Base-by-base conservation (phyloP, 148 eudicot genomes). In the Heliosperma pusillum region DNA sequence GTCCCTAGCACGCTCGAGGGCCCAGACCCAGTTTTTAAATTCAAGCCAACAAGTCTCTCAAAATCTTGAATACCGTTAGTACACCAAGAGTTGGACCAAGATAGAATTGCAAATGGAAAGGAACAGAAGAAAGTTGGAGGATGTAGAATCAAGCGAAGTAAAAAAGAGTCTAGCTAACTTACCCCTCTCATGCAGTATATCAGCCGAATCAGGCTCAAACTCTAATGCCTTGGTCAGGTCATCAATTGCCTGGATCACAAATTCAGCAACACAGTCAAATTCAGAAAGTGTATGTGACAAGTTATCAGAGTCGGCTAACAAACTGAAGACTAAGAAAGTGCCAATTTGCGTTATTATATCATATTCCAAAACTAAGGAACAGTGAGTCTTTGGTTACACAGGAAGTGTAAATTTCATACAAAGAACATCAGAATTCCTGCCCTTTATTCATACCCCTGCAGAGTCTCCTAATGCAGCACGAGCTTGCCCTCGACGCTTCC, bases 401-500 rank as follows among this genome's bases (percentile, higher is more conserved):
- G 22, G 70, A 67, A 65, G 21, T 13, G 77, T 25, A 52, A n/a
- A 65, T 5, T 8, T 9, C 47, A 36, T 60, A 79, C 52, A 68
- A 10, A 62, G 22, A 71, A 19, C 60, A 64, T 7, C 21, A 16
- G 10, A 25, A 53, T 50, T n/a, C 11, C 4, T 25, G 17, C 25
- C 52, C 13, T 59, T 4, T 66, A 66, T 79, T 50, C 86, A 81
- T 81, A 92, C 98, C 89, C 88, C 86, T 65, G 74, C 81, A 81
- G 91, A 92, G 82, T 94, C 92, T 66, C 98, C 98, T 77, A 91
- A 81, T 27, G 98, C 98, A 83, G 98, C 98, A 52, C 92, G 90
- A 76, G 98, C 98, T 83, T 94, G 98, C 56, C 98, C 98, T 82
- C 98, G 85, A 21, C 98, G 90, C 76, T 94, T 94, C 98, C 98